phyloP scores from a whole-genome alignment of 192 early-diverging fungal species.

The Ambispora gerdemannii region DNA sequence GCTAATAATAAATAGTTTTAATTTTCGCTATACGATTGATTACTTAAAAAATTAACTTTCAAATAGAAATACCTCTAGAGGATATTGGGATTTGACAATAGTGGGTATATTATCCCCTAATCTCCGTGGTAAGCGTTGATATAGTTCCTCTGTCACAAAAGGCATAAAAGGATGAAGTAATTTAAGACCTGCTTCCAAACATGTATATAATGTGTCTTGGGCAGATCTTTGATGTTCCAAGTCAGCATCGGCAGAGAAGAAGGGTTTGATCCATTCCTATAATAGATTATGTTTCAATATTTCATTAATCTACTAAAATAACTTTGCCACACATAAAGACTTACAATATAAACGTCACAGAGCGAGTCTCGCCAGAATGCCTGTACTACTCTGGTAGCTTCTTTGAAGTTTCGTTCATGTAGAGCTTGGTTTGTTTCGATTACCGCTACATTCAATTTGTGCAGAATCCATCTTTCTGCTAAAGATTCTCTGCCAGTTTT shows the following conservation, averaged over 20 bases:
- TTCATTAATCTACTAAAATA: no score
- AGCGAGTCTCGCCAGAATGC: constrained; percentile 96
- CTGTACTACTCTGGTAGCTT: constrained; percentile 81
- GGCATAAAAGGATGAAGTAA: constrained; percentile 99
- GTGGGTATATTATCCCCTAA: constrained; percentile 58
- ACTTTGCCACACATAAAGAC: no score
- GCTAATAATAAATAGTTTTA: constrained; percentile 32
- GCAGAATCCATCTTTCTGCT: constrained; percentile 90
- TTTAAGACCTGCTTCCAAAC: constrained; percentile 86
- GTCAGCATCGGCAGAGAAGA: constrained; percentile 58
- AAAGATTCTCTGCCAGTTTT: constrained; percentile 79
- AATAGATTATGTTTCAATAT: not conserved
- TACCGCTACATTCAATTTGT: constrained; percentile 81
- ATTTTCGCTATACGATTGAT: not conserved
- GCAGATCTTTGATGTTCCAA: constrained; percentile 53
- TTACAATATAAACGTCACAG: constrained; percentile 94
- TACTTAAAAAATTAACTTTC: not conserved
- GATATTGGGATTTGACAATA: constrained; percentile 74
- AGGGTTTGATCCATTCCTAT: constrained; percentile 82
- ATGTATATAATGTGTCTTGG: constrained; percentile 91
- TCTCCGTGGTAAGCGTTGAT: constrained; percentile 88
- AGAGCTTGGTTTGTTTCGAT: constrained; percentile 74
- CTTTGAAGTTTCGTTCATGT: constrained; percentile 87
- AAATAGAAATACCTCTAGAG: constrained; percentile 33
- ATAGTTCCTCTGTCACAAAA: constrained; percentile 98